phyloP scores from a whole-genome alignment of 805 yeast genomes.

The Saccharomycopsis sp. region DNA sequence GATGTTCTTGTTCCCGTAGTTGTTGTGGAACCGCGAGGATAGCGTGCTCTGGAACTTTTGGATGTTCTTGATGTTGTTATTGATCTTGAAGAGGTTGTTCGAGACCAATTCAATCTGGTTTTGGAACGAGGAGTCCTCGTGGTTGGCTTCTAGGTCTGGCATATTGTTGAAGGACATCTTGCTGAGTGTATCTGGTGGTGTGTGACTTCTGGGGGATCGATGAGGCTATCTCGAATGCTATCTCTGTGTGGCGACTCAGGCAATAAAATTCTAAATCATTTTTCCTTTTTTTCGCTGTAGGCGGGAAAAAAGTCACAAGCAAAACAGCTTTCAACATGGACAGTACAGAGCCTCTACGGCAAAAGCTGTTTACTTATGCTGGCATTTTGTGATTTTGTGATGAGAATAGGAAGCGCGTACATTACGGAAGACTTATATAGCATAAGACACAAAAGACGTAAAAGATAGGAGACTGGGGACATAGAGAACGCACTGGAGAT shows the following conservation, averaged over 20 bases:
- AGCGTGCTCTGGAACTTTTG: conserved; percentile 39
- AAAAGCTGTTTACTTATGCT: too few relatives aligned
- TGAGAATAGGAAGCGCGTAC: too few relatives aligned
- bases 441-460: too few relatives aligned
- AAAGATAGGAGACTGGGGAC: too few relatives aligned
- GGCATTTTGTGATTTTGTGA: too few relatives aligned
- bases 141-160: background rate
- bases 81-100: conserved; percentile 42
- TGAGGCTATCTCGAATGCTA: background rate
- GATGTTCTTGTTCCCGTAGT: conserved; percentile 27
- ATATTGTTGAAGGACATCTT: background rate
- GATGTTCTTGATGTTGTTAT: conserved; percentile 45
- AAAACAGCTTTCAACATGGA: too few relatives aligned
- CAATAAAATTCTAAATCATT: too few relatives aligned
- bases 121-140: background rate
- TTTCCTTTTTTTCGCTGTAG: background rate
- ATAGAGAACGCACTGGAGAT: too few relatives aligned
- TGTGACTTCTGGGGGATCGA: background rate
- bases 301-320: too few relatives aligned
- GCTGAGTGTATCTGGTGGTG: background rate
- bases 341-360: too few relatives aligned
- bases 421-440: too few relatives aligned
- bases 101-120: conserved; percentile 37
- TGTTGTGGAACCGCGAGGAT: conserved; percentile 15
- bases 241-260: background rate